Base-by-base conservation (phyloP, 371 early-diverging fungal species). In the Mucor racemosus region DNA sequence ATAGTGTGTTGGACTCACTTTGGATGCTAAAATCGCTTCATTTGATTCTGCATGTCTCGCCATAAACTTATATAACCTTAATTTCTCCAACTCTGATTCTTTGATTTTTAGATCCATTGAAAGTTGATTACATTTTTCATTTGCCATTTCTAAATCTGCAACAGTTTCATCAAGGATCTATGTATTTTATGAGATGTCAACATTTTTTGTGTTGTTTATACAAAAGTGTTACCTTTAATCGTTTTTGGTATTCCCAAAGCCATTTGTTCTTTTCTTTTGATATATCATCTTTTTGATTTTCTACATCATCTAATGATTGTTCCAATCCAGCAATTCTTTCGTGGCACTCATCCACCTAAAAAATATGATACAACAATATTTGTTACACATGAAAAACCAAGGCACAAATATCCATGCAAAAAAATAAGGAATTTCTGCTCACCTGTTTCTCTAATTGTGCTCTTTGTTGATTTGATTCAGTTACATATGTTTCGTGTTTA, bases 401-500 rank as follows among this genome's bases (percentile, higher is more conserved):
- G 33, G 55, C 60, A 65, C 59, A 62, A 38, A 60, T 21, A 56
- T 42, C 60, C 60, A 62, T 46, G 62, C 56, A 64, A 46, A 53
- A 17, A 60, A 17, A 26, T 26, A 26, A 26, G 3, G 26, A 3
- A 26, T 1, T 26, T 26, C 3, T 36, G 26, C 36, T 53, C 56
- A 72, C 77, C 74, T 79, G 70, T 54, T 70, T 67, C 44, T 75
- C 64, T 59, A 76, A 63, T 50, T 71, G 63, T n/a, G 58, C 53
- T 50, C 53, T 73, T 55, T 65, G 60, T 63, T 75, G 68, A 48
- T 68, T 73, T 8, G 75, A 64, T 61, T 79, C 77, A 13, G 48
- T 41, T 15, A 76, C 74, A 69, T 63, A 79, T 35, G 58, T 71
- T 60, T 79, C 80, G 62, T 79, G 77, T 68, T 76, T 75, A 34